A percentile compares a stretch with the other conserved stretches of the same genome.
phyloP scores from a whole-genome alignment of 768 basidiomycete species.

The Macrolepiota fuliginosa region DNA sequence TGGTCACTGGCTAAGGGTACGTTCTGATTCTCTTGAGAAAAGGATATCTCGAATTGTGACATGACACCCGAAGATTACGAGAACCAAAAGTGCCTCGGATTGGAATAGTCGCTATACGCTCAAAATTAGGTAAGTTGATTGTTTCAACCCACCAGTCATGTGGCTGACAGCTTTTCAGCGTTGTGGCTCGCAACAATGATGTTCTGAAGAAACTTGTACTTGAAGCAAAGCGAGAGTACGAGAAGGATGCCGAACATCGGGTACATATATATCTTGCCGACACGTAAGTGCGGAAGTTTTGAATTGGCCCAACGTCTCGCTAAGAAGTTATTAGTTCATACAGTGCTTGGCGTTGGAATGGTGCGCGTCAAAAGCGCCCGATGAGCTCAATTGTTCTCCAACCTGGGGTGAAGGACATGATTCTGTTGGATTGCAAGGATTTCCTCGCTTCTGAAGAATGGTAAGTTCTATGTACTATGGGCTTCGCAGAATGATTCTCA shows the following conservation, averaged over 20 bases:
- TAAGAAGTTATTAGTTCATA: conserved; percentile 46
- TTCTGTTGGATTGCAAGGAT: conserved; percentile 82
- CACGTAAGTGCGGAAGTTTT: conserved; percentile 53
- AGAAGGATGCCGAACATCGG: conserved; percentile 88
- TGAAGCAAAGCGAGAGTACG: conserved; percentile 85
- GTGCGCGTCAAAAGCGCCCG: conserved; percentile 83
- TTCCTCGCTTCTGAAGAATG: conserved; percentile 84
- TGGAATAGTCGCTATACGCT: conserved; percentile 65
- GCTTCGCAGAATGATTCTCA: conserved; percentile 14
- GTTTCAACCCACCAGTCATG: background rate
- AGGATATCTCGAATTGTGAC: conserved; percentile 16
- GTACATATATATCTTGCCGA: conserved; percentile 90
- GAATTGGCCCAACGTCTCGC: conserved; percentile 12
- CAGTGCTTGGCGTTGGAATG: conserved; percentile 85
- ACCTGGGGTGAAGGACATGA: conserved; percentile 89
- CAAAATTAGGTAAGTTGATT: conserved; percentile 65
- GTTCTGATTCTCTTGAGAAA: conserved; percentile 20
- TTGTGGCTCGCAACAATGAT: conserved; percentile 85
- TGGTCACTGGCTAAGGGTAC: conserved; percentile 83
- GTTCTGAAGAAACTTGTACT: conserved; percentile 84
- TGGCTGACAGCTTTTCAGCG: conserved; percentile 41
- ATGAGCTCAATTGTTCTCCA: conserved; percentile 93
- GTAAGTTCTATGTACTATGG: conserved; percentile 38
- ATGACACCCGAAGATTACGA: conserved; percentile 57
- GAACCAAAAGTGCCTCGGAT: conserved; percentile 74